Percentiles rank a stretch among this genome's conserved stretches.
Conservation (phyloP, 495 filamentous ascomycete species). For the Hypoxylon subgilvum region DNA sequence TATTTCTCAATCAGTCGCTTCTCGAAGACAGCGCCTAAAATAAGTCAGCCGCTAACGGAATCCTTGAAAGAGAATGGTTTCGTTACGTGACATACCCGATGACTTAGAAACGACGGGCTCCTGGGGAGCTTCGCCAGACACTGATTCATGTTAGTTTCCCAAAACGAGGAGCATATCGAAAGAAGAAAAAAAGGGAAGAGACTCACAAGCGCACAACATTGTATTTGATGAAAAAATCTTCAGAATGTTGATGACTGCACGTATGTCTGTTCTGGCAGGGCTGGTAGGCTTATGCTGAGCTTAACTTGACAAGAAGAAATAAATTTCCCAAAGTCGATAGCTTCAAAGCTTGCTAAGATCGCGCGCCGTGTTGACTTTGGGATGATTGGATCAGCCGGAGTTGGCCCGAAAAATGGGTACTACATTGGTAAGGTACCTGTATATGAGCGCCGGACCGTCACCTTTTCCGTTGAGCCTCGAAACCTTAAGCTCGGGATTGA, state of each 20-base stretch:
- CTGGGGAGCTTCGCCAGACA: constrained; percentile 96
- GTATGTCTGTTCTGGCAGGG: background rate
- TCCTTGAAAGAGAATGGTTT: background rate
- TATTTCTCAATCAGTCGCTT: constrained; percentile 94
- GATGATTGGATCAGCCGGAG: background rate
- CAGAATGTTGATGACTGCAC: constrained; percentile 4
- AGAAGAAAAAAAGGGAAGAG: background rate
- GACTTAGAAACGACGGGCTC: constrained; percentile 92
- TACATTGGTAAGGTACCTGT: background rate
- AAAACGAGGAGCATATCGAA: background rate
- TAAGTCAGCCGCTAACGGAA: constrained; percentile 36
- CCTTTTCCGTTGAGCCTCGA: background rate
- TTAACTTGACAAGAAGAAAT: no score
- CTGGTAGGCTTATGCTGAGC: constrained; percentile 15
- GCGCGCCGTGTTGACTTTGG: constrained; percentile 29
- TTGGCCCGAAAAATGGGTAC: constrained; percentile 5
- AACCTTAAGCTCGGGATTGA: no score
- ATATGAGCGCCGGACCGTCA: no score
- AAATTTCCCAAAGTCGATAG: constrained; percentile 24
- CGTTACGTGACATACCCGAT: constrained; percentile 68
- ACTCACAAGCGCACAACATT: constrained; percentile 43
- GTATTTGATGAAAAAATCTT: constrained; percentile 8
- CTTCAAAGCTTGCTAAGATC: constrained; percentile 17
- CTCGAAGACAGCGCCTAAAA: constrained; percentile 83
- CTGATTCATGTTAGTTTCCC: constrained; percentile 52